Base-by-base conservation (phyloP, 2,329 filamentous ascomycete species). In the Monosporascus sp. region DNA sequence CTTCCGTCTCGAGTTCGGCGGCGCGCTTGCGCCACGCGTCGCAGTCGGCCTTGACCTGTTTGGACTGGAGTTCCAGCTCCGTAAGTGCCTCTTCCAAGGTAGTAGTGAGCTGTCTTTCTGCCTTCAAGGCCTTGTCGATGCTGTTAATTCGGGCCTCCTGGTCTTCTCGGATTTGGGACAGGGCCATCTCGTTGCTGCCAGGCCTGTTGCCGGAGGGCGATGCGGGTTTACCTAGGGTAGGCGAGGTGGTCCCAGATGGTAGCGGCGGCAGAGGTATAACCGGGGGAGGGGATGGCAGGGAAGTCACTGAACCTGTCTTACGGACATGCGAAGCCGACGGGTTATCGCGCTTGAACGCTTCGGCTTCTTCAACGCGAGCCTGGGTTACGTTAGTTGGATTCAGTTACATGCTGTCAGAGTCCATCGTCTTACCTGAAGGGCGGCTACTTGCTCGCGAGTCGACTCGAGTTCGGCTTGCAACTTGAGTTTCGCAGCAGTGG, bases 71-170 rank as follows among this genome's bases (percentile, higher is more conserved):
- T 73, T 99, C 94, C 38, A 99, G 83, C 65, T 99, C 94, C 2
- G 91, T 93, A 31, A 99, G 84, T 7, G 94, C 94, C 73, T 97
- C 93, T 71, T 99, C 94, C 40, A 99, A 81, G 2, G 93, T 97
- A 48, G 90, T 87, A 0, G 93, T 99, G 55, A 99, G 85, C 70
- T 97, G 93, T 69, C 96, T 96, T 78, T 99, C 94, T 3, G 94
- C 94, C 60, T 89, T 88, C 24, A 99, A 81, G 67, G 97, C 91
- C 77, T 97, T 97, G 78, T 99, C 93, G 58, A 99, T 96, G 7
- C 91, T 95, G 55, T 89, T 87, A 67, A 99, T 95, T 58, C 92
- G 91, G 44, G 90, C 89, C 69, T 99, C 94, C 70, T 97, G 92
- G 63, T 99, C 94, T 66, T 97, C 93, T 55, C 93, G 84, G 60